A percentile compares a stretch with the other conserved stretches of the same genome.
Evolutionary conservation across 129 eudicot species (phyloP).

Genomic region (Kitagawia praeruptora): DNA sequence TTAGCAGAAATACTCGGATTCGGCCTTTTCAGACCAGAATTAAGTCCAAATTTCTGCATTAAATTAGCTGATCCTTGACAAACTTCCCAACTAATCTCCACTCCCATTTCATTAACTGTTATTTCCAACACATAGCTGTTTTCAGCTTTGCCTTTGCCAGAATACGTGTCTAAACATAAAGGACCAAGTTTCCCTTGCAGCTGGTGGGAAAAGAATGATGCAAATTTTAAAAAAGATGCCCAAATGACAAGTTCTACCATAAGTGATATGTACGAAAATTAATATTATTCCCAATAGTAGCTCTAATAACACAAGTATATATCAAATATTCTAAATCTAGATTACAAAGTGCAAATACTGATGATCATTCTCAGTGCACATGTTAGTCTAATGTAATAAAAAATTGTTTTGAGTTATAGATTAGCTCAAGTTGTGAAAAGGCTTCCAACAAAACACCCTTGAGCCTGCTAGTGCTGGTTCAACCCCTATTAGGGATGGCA

Average conservation of each 20-base stretch:
- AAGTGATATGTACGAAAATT: not conserved
- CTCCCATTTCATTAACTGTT: conserved; percentile 18
- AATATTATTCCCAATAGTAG: not conserved
- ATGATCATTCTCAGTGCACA: not conserved
- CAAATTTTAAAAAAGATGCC: not conserved
- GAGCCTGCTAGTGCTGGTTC: not conserved
- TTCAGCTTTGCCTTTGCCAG: too few relatives aligned
- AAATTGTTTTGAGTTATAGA: not conserved
- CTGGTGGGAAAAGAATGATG: too few relatives aligned
- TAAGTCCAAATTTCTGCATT: conserved; percentile 68
- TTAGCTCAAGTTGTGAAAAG: not conserved
- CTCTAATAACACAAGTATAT: not conserved
- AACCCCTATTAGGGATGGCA: too few relatives aligned
- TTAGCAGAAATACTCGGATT: conserved; percentile 4
- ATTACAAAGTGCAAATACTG: not conserved
- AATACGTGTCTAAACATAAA: too few relatives aligned
- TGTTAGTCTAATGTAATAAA: not conserved
- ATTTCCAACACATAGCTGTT: conserved; percentile 9
- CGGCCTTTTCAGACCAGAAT: conserved; percentile 32
- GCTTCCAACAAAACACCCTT: not conserved
- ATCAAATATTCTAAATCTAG: not conserved
- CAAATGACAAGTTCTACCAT: not conserved
- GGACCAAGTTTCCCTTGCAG: too few relatives aligned
- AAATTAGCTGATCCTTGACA: conserved; percentile 75
- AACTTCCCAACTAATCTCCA: conserved; percentile 75